Evolutionary conservation across 305 asterid genomes (phyloP).

Genomic region (Fraxinus sp.): DNA sequence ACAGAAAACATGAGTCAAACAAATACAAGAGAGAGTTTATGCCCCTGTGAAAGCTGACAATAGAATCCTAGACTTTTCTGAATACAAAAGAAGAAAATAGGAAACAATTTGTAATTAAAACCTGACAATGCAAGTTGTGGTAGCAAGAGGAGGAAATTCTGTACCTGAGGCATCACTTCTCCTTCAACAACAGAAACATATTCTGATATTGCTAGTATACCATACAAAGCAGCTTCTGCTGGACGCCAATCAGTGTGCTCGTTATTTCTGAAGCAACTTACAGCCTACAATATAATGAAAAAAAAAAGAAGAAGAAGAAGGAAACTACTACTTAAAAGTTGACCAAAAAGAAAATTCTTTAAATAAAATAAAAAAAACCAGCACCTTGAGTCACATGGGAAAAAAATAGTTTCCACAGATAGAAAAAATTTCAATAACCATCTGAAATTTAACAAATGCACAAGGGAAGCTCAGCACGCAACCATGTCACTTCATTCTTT

Average conservation of each 20-base stretch:
- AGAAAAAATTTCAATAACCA: not conserved
- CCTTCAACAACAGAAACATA: conserved; percentile 70
- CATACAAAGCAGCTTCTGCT: conserved; percentile 88
- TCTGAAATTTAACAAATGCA: conserved; percentile 5
- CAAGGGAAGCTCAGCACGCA: conserved; percentile 1
- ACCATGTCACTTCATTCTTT: not conserved
- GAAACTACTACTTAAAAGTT: conserved; percentile 15
- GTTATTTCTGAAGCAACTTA: conserved; percentile 47
- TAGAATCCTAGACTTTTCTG: not conserved
- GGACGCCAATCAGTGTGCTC: conserved; percentile 80
- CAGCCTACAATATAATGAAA: conserved; percentile 53
- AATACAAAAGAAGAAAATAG: conserved; percentile 1
- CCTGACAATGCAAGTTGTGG: conserved; percentile 10
- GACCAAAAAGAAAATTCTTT: conserved; percentile 14
- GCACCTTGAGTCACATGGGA: not conserved
- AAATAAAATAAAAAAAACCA: not conserved
- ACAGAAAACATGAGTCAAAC: not conserved
- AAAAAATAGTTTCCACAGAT: conserved; percentile 7
- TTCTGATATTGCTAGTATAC: conserved; percentile 93
- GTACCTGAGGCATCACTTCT: conserved; percentile 95
- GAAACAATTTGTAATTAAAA: conserved; percentile 20
- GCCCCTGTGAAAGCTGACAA: conserved; percentile 2
- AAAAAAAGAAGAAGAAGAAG: not conserved
- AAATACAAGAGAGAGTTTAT: not conserved
- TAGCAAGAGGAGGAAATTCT: conserved; percentile 23